Evolutionary conservation across 148 eudicot genomes (phyloP).

Genomic region (Amaranthus hypochondriacus): DNA sequence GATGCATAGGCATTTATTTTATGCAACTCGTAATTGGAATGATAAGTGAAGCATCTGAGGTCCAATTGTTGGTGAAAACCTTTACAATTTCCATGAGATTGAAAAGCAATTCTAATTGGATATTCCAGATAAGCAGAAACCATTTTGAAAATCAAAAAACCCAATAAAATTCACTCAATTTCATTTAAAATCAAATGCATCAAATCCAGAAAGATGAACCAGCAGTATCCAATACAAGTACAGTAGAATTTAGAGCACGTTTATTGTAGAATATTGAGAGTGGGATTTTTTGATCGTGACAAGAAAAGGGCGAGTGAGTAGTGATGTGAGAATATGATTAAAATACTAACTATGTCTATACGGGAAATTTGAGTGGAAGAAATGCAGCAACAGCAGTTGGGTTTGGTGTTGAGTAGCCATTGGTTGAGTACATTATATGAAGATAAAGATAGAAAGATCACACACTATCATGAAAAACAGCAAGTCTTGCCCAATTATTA

Average conservation of each 20-base stretch:
- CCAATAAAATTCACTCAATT: constrained; percentile 9
- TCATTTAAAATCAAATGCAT: too few species aligned
- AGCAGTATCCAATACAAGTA: not conserved
- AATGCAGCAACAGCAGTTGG: constrained; percentile 13
- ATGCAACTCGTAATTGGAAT: constrained; percentile 24
- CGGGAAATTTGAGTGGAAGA: constrained; percentile 15
- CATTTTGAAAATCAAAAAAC: constrained; percentile 28
- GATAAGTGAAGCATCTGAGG: constrained; percentile 21
- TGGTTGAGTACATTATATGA: not conserved
- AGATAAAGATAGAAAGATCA: too few species aligned
- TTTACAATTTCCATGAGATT: constrained; percentile 28
- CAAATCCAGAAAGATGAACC: not conserved
- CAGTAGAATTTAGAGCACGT: not conserved
- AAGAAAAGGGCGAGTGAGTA: not conserved
- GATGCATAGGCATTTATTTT: constrained; percentile 27
- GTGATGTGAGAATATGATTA: too few species aligned
- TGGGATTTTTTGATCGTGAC: not conserved
- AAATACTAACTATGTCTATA: too few species aligned
- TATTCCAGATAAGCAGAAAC: constrained; percentile 27
- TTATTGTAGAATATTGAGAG: not conserved
- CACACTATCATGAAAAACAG: too few species aligned
- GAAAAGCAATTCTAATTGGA: constrained; percentile 32
- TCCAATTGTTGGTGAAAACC: constrained; percentile 19
- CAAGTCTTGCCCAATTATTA: too few species aligned
- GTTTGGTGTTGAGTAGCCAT: not conserved